Conservation (phyloP, 352 stramenopile genomes). For the Phytophthora hibernalis region DNA sequence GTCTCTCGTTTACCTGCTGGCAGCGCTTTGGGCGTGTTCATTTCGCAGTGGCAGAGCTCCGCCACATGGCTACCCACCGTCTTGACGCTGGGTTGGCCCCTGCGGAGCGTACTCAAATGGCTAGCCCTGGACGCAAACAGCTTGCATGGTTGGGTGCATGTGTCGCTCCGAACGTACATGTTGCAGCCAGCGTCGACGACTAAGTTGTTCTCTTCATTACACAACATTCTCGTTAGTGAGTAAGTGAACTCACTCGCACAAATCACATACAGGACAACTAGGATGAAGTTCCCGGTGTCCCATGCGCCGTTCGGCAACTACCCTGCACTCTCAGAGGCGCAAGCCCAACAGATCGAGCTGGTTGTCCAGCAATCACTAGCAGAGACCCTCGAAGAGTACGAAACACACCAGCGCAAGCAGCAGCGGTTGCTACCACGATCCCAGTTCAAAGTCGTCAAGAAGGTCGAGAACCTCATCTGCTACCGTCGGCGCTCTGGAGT, state of each 20-base stretch:
- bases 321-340: conserved; percentile 17
- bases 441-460: conserved; percentile 50
- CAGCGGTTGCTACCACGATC: conserved; percentile 23
- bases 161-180: conserved; percentile 29
- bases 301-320: conserved; percentile 36
- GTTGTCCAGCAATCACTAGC: conserved; percentile 28
- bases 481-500: conserved; percentile 35
- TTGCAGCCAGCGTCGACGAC: conserved; percentile 2
- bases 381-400: conserved; percentile 43
- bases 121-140: conserved; percentile 22
- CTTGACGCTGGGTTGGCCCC: no score
- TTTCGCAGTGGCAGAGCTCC: conserved; percentile 20
- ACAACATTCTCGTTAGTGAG: conserved; percentile 19
- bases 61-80: conserved; percentile 11
- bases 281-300: conserved; percentile 44
- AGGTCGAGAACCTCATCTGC: conserved; percentile 42
- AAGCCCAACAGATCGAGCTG: conserved; percentile 24
- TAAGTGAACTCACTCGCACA: conserved; percentile 1
- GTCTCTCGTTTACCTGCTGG: conserved; percentile 24
- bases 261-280: conserved; percentile 1
- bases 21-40: conserved; percentile 9
- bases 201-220: conserved; percentile 21
- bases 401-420: conserved; percentile 26
- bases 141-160: conserved; percentile 18
- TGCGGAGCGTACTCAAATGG: no score